Conservation (phyloP, 2,329 filamentous ascomycete species). For the Xylaria sp. region DNA sequence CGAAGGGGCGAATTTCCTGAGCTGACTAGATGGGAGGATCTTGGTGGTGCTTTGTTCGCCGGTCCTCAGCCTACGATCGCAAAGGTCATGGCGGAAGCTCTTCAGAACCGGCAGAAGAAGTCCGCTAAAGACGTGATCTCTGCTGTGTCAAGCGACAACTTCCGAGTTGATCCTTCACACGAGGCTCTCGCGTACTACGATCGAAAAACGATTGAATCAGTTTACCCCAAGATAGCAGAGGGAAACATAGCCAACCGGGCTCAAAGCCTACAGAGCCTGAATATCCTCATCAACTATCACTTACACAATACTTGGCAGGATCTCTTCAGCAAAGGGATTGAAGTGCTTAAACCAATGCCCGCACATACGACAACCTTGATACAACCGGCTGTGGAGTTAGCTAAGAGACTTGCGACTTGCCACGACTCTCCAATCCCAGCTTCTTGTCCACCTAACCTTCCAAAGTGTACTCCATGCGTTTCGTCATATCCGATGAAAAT, state of each 20-base stretch:
- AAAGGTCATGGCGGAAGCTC: conserved; percentile 68
- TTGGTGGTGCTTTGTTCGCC: conserved; percentile 78
- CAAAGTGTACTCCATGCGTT: conserved; percentile 79
- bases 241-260: conserved; percentile 67
- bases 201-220: conserved; percentile 66
- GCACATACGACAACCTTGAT: conserved; percentile 79
- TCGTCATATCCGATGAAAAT: conserved; percentile 73
- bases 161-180: conserved; percentile 73
- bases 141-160: conserved; percentile 66
- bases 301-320: conserved; percentile 88
- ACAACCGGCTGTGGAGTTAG: conserved; percentile 76
- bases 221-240: conserved; percentile 75
- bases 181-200: conserved; percentile 83
- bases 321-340: conserved; percentile 78
- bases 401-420: conserved; percentile 79
- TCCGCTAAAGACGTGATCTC: conserved; percentile 72
- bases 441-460: conserved; percentile 85
- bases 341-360: conserved; percentile 82
- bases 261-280: conserved; percentile 73
- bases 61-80: conserved; percentile 74
- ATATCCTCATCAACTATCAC: conserved; percentile 83
- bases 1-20: conserved; percentile 79
- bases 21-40: conserved; percentile 77
- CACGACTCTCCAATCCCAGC: conserved; percentile 76
- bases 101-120: conserved; percentile 66